Percentiles rank a stretch among this genome's conserved stretches.
phyloP scores from a whole-genome alignment of 1,284 basidiomycete species.

The Cryptococcus hybrid region DNA sequence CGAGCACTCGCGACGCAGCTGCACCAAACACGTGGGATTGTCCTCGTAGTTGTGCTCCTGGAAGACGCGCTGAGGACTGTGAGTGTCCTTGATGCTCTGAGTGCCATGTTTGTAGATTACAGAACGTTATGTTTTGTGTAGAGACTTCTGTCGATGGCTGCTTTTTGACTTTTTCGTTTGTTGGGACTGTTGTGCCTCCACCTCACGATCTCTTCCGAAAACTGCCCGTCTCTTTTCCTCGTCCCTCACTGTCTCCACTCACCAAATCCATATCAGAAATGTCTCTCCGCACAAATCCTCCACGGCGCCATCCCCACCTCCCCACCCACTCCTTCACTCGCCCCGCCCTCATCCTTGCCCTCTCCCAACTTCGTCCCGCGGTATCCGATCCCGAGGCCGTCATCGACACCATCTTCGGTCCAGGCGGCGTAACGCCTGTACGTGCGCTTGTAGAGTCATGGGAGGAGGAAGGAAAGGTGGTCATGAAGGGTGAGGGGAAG shows the following conservation, averaged over 20 bases:
- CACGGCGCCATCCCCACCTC: slow-evolving; percentile 26
- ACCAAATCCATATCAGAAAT: slow-evolving; percentile 11
- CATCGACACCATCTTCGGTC: slow-evolving; percentile 41
- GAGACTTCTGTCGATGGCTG: too few species aligned
- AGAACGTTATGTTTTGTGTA: too few species aligned
- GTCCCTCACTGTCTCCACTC: neutral
- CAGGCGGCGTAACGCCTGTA: slow-evolving; percentile 16
- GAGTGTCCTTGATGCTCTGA: slow-evolving; percentile 1
- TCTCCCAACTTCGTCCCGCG: slow-evolving; percentile 10
- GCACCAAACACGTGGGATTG: too few species aligned
- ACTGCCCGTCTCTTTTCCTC: neutral
- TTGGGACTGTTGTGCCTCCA: neutral
- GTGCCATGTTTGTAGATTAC: neutral
- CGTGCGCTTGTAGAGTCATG: slow-evolving; percentile 34
- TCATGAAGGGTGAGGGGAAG: slow-evolving; percentile 14
- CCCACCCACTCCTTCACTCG: slow-evolving; percentile 39
- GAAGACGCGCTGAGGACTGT: neutral
- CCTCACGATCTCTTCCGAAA: slow-evolving; percentile 1
- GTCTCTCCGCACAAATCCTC: slow-evolving; percentile 39
- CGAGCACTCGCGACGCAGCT: too few species aligned
- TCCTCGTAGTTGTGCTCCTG: neutral
- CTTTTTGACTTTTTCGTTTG: too few species aligned
- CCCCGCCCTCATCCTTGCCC: slow-evolving; percentile 27
- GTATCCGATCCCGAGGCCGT: slow-evolving; percentile 11
- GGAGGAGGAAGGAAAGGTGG: slow-evolving; percentile 26